A percentile compares a stretch with the other conserved stretches of the same genome.
Evolutionary conservation across 2,329 filamentous ascomycete species (phyloP).

Genomic region (Xylariomycetidae sp.): DNA sequence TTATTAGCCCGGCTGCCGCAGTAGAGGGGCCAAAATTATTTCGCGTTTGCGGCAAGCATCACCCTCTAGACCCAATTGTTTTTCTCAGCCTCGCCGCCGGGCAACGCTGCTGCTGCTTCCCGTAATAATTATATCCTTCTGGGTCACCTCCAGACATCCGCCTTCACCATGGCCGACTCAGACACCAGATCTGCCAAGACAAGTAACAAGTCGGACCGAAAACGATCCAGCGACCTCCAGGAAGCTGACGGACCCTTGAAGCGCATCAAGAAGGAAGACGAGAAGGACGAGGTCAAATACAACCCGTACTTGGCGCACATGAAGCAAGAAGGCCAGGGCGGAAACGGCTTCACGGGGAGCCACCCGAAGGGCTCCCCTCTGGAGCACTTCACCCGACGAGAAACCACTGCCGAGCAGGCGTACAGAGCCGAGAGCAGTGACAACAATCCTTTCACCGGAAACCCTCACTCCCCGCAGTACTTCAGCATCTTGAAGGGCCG

Average conservation of each 20-base stretch:
- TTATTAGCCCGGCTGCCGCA: too few relatives aligned
- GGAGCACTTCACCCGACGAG: constrained; percentile 65
- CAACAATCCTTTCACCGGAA: constrained; percentile 77
- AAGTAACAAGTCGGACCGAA: constrained; percentile 18
- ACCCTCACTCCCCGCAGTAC: constrained; percentile 73
- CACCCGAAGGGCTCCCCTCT: constrained; percentile 42
- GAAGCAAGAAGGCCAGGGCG: constrained; percentile 49
- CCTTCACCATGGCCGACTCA: constrained; percentile 12
- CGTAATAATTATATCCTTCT: too few relatives aligned
- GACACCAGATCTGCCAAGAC: constrained; percentile 13
- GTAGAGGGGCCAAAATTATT: too few relatives aligned
- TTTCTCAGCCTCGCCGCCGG: too few relatives aligned
- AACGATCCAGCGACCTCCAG: constrained; percentile 20
- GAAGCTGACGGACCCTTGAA: constrained; percentile 18
- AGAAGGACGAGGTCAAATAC: constrained; percentile 31
- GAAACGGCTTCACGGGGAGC: constrained; percentile 28
- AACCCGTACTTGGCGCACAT: constrained; percentile 94
- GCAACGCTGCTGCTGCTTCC: too few relatives aligned
- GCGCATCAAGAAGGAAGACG: constrained; percentile 21
- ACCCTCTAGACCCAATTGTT: too few relatives aligned
- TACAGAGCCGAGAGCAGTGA: constrained; percentile 71
- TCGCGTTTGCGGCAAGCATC: too few relatives aligned
- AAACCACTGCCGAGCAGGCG: constrained; percentile 73
- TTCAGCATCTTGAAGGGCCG: constrained; percentile 81
- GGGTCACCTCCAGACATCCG: neutral